These are phyloP conservation scores for Globisporangium echinulatum DNA, from an alignment of 352 stramenopile species.

Conservation along the genomic window DNA sequence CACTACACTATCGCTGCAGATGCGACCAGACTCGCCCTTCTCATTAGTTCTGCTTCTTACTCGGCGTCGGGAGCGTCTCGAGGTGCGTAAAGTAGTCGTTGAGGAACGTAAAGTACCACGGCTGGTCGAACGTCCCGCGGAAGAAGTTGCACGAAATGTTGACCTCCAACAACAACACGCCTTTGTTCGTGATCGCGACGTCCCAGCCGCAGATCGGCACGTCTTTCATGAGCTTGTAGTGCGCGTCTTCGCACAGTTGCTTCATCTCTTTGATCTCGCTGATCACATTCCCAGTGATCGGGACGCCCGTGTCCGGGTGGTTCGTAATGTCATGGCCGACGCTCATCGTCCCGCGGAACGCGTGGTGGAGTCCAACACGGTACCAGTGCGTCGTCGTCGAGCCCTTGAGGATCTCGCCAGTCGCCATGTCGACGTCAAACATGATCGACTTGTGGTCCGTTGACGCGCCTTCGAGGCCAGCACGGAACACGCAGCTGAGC, in stretches of 20 bases:
- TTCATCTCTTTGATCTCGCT: slow-evolving; percentile 86
- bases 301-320: slow-evolving; percentile 86
- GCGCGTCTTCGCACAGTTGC: slow-evolving; percentile 74
- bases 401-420: slow-evolving; percentile 89
- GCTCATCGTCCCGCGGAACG: slow-evolving; percentile 65
- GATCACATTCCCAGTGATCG: slow-evolving; percentile 85
- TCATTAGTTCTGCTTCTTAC: slow-evolving; percentile 38
- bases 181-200: slow-evolving; percentile 88
- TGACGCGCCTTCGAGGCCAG: slow-evolving; percentile 54
- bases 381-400: slow-evolving; percentile 98
- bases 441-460: slow-evolving; percentile 98
- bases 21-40: neutral
- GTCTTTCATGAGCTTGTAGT: slow-evolving; percentile 89
- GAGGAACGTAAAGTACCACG: slow-evolving; percentile 83
- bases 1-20: neutral
- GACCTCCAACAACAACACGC: slow-evolving; percentile 84
- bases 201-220: slow-evolving; percentile 92
- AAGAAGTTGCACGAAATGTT: slow-evolving; percentile 96
- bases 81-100: slow-evolving; percentile 81
- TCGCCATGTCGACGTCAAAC: slow-evolving; percentile 96
- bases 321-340: slow-evolving; percentile 84
- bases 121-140: slow-evolving; percentile 86
- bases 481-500: slow-evolving; percentile 77
- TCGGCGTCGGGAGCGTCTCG: slow-evolving; percentile 45
- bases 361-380: slow-evolving; percentile 74